Conservation (phyloP, 1,139 yeast species). For the Scheffersomyces cryptocercus region DNA sequence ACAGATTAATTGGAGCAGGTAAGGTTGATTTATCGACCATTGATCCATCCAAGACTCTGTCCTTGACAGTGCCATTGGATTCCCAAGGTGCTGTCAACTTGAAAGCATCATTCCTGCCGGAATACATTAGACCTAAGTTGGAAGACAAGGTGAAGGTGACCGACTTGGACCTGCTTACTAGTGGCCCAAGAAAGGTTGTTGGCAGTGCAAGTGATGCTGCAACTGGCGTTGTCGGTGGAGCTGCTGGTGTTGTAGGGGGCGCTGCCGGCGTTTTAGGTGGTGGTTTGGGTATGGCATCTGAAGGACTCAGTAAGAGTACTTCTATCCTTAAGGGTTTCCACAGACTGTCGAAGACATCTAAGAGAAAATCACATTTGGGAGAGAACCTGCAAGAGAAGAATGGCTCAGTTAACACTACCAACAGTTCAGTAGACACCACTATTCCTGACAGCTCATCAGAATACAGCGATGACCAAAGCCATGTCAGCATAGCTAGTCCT, state of each 20-base stretch:
- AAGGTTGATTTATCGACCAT: constrained; percentile 50
- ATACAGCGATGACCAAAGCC: not conserved
- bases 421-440: not conserved
- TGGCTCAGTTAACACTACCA: too few relatives aligned
- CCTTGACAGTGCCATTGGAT: constrained; percentile 50
- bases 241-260: constrained; percentile 36
- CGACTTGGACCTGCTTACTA: constrained; percentile 41
- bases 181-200: constrained; percentile 17
- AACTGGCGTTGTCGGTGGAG: constrained; percentile 45
- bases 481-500: not conserved
- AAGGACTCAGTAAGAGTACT: constrained; percentile 50
- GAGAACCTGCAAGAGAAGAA: constrained; percentile 4
- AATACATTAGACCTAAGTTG: constrained; percentile 63
- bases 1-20: constrained; percentile 58
- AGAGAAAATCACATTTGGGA: constrained; percentile 1
- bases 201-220: constrained; percentile 21
- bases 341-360: constrained; percentile 23
- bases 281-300: constrained; percentile 40
- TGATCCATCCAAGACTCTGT: constrained; percentile 44
- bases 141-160: constrained; percentile 40
- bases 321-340: constrained; percentile 37
- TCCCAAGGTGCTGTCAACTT: constrained; percentile 63
- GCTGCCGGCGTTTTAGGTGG: constrained; percentile 34
- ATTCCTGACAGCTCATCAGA: constrained; percentile 1
- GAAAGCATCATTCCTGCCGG: constrained; percentile 60